phyloP scores from a whole-genome alignment of 2,329 filamentous ascomycete species.

The Fusarium phyllophilum region DNA sequence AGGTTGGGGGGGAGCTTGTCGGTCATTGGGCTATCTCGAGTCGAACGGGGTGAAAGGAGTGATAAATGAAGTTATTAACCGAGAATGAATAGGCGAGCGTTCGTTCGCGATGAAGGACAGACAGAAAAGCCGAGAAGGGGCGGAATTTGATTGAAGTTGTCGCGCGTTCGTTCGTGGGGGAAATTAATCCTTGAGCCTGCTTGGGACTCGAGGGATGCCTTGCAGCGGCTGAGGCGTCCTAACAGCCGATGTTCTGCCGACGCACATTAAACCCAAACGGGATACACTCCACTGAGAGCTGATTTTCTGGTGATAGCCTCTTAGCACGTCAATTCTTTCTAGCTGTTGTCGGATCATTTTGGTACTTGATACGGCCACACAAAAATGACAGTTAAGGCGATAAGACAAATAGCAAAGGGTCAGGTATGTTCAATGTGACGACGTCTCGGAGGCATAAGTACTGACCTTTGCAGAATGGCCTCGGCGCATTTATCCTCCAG shows the following conservation, averaged over 20 bases:
- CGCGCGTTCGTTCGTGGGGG: conserved; percentile 31
- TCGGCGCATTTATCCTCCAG: conserved; percentile 96
- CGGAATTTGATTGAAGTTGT: conserved; percentile 34
- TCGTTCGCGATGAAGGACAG: conserved; percentile 15
- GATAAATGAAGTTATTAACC: conserved; percentile 2
- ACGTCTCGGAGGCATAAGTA: background rate
- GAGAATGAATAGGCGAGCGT: conserved; percentile 21
- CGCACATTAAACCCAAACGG: conserved; percentile 41
- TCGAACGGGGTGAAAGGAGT: background rate
- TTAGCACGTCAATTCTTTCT: conserved; percentile 33
- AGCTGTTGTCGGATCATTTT: conserved; percentile 42
- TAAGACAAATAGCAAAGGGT: conserved; percentile 63
- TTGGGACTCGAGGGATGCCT: conserved; percentile 23
- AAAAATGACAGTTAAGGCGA: conserved; percentile 66
- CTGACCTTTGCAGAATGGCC: conserved; percentile 77
- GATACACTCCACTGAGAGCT: conserved; percentile 23
- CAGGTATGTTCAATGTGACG: conserved; percentile 55
- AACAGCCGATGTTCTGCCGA: conserved; percentile 38
- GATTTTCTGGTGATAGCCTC: conserved; percentile 41
- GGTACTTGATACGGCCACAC: conserved; percentile 44
- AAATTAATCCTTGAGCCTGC: conserved; percentile 39
- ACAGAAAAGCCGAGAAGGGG: conserved; percentile 8
- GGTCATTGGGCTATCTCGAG: conserved; percentile 72
- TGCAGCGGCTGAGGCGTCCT: conserved; percentile 8
- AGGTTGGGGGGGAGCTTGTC: conserved; percentile 95